Evolutionary conservation across 345 rosid genomes (phyloP), one percentile per base, ranked within the genome.

Genomic region (Populus nigra): DNA sequence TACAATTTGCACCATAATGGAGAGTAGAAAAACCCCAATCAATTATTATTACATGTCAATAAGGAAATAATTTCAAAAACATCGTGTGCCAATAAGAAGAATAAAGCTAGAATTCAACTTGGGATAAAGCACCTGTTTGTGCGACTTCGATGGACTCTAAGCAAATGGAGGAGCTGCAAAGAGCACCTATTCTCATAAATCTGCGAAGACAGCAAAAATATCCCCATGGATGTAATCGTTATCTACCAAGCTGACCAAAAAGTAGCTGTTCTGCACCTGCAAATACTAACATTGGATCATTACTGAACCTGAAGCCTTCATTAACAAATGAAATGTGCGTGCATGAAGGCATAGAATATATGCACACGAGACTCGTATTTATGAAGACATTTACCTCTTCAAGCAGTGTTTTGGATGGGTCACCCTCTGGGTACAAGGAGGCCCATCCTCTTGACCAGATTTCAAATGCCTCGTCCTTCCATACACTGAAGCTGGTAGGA

Each of bases 381-480:
- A 31, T 2, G n/a, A 17, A 22, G 63, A 77, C 20, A 38, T 2
- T 69, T 55, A 93, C 99, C 25, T 93, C 90, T 81, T 89, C 90
- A 1, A 96, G 93, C 86, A 94, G 72, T 62, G 88, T 86, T 77
- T 80, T 85, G 18, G 97, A 85, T 10, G 87, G 78, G 71, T 91
- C 97, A 13, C 87, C 94, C 69, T 90, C 97, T 0, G 92, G 87
- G 86, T 90, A 96, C 84, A 89, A 78, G 68, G 83, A 41, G 78
- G 94, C 97, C 99, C 99, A 96, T 74, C 87, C 87, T 85, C 89
- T 88, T 57, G 97, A 83, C 98, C 99, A 96, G 69, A 91, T 92
- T 78, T 90, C 97, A n/a, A 96, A 96, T 3, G 99, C 99, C 82
- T 96, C 98, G 18, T 96, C 99, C 88, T 96, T 96, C 99, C 97